A percentile compares a stretch with the other conserved stretches of the same genome.
phyloP scores from a whole-genome alignment of 1,284 basidiomycete genomes.

The Ustilago xerochloae region DNA sequence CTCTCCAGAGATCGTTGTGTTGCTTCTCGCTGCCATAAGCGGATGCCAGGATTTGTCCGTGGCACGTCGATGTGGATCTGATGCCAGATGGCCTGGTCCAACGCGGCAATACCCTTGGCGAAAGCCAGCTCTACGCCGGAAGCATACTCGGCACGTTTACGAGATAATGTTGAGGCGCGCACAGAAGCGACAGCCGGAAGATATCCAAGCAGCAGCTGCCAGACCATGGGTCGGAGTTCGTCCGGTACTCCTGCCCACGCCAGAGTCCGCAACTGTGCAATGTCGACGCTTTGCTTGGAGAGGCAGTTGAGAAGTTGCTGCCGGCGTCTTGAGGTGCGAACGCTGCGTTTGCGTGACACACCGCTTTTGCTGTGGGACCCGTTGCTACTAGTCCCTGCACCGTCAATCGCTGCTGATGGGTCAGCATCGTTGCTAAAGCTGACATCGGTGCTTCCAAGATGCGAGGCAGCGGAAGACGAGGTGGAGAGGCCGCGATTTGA shows the following conservation, averaged over 20 bases:
- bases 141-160: slow-evolving; percentile 92
- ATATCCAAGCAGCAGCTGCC: slow-evolving; percentile 90
- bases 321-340: slow-evolving; percentile 47
- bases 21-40: slow-evolving; percentile 64
- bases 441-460: slow-evolving; percentile 2
- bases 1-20: slow-evolving; percentile 66
- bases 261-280: slow-evolving; percentile 82
- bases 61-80: slow-evolving; percentile 68
- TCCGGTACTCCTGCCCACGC: slow-evolving; percentile 95
- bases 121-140: slow-evolving; percentile 92
- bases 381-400: not conserved
- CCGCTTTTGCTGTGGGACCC: not conserved
- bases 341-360: slow-evolving; percentile 38
- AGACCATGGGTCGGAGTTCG: slow-evolving; percentile 88
- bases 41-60: slow-evolving; percentile 66
- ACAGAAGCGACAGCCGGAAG: slow-evolving; percentile 85
- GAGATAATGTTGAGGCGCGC: slow-evolving; percentile 79
- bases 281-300: slow-evolving; percentile 52
- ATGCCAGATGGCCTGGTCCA: slow-evolving; percentile 66
- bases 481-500: slow-evolving; percentile 1
- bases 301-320: slow-evolving; percentile 57
- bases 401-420: not conserved
- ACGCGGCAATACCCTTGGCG: slow-evolving; percentile 72
- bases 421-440: slow-evolving; percentile 6
- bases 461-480: slow-evolving; percentile 20